phyloP scores from a whole-genome alignment of 1,139 yeast genomes.

The Debaryomyces sp. region DNA sequence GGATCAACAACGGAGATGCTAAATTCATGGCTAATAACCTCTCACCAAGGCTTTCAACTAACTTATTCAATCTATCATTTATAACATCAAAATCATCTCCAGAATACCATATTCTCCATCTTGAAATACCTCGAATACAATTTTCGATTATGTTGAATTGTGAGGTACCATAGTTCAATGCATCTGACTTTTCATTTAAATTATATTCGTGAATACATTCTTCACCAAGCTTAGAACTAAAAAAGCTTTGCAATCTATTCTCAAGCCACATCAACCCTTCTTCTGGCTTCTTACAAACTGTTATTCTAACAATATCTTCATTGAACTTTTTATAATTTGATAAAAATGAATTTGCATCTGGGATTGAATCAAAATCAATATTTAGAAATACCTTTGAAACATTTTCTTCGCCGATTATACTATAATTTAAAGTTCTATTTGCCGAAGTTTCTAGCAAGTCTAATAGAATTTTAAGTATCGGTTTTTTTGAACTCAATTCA shows the following conservation, averaged over 20 bases:
- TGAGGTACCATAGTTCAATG: conserved; percentile 75
- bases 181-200: conserved; percentile 64
- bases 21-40: conserved; percentile 74
- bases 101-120: conserved; percentile 93
- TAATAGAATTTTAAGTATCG: conserved; percentile 57
- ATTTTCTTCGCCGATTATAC: conserved; percentile 66
- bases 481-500: conserved; percentile 57
- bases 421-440: conserved; percentile 75
- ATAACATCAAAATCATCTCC: conserved; percentile 64
- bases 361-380: conserved; percentile 83
- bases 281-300: conserved; percentile 83
- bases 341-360: conserved; percentile 79
- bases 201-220: conserved; percentile 59
- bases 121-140: conserved; percentile 86
- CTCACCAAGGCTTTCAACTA: conserved; percentile 78
- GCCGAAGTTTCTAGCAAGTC: conserved; percentile 77
- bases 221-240: conserved; percentile 72
- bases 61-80: conserved; percentile 56
- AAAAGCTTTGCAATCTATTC: conserved; percentile 68
- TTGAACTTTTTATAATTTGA: conserved; percentile 80
- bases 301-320: conserved; percentile 88
- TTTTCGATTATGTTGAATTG: conserved; percentile 89
- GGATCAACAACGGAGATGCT: conserved; percentile 76
- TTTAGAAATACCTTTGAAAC: conserved; percentile 67
- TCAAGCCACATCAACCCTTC: conserved; percentile 85